phyloP scores from a whole-genome alignment of 768 basidiomycete species.

The Chalciporus chontae region DNA sequence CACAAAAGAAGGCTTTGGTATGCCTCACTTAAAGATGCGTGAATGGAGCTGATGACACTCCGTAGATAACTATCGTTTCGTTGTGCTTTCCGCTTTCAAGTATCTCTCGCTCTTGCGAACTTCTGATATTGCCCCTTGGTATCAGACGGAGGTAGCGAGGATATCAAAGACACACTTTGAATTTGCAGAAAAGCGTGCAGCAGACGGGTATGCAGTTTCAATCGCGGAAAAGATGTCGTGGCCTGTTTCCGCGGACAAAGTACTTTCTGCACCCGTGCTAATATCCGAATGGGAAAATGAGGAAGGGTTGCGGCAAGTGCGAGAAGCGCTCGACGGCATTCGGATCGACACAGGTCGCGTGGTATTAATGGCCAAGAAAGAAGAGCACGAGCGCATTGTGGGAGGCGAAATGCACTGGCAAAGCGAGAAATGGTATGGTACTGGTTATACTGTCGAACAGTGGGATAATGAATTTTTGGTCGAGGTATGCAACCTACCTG shows the following conservation, averaged over 20 bases:
- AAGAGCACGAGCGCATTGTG: slow-evolving; percentile 52
- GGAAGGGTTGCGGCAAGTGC: slow-evolving; percentile 48
- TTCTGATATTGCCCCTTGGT: slow-evolving; percentile 56
- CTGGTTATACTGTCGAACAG: slow-evolving; percentile 74
- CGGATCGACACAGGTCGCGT: slow-evolving; percentile 59
- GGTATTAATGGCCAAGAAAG: slow-evolving; percentile 75
- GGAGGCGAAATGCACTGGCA: slow-evolving; percentile 56
- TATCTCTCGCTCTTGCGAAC: slow-evolving; percentile 70
- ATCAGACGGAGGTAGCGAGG: slow-evolving; percentile 71
- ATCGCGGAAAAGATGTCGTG: slow-evolving; percentile 72
- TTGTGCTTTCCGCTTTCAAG: slow-evolving; percentile 69
- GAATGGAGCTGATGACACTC: slow-evolving; percentile 4
- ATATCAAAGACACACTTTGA: slow-evolving; percentile 76
- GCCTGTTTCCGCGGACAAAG: slow-evolving; percentile 76
- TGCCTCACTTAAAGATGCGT: slow-evolving; percentile 22
- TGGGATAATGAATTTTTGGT: slow-evolving; percentile 62
- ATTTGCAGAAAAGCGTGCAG: slow-evolving; percentile 80
- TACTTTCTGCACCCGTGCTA: slow-evolving; percentile 69
- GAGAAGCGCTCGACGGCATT: slow-evolving; percentile 58
- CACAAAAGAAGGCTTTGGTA: slow-evolving; percentile 84
- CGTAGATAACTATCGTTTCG: slow-evolving; percentile 65
- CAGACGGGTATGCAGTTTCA: slow-evolving; percentile 76
- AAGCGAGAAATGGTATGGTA: slow-evolving; percentile 91
- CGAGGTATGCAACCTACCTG: slow-evolving; percentile 39
- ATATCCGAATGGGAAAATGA: slow-evolving; percentile 69